Evolutionary conservation across 148 eudicot species (phyloP), one percentile per base, ranked within the genome.

Genomic region (Diospyros lotus): DNA sequence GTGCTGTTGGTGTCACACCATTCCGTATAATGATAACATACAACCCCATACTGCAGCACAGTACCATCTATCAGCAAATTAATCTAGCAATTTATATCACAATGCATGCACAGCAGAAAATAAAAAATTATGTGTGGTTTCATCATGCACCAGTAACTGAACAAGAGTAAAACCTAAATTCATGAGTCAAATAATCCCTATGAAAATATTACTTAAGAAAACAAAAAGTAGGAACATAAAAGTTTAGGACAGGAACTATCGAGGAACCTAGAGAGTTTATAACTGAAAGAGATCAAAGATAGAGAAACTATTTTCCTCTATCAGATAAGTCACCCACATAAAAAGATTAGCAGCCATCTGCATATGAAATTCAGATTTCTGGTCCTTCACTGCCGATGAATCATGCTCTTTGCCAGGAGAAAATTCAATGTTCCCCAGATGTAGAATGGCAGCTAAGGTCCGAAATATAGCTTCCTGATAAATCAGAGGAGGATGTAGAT

Each of bases 391-490:
- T 45, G 76, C 86, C 68, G 99, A 95, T 9, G 97, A 92, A 75
- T 95, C 99, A 64, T 95, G 89, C 86, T 95, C 99, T 86, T 89
- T 93, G 53, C 99, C 99, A 13, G 91, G 96, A 75, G 96, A 88
- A 82, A 95, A 95, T 42, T 90, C 94, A 59, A 93, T 75, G 78
- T 95, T 95, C 54, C 99, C 99, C 82, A 95, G 82, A 82, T 95
- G 99, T 63, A 95, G 81, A 77, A 95, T 91, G 62, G 90, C 99
- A 80, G 99, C 99, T 88, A 95, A 83, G n/a, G 96, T 86, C 69
- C 99, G 88, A 78, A 95, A 95, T 80, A 95, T 95, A 17, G 99
- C 91, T 84, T 93, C 97, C 99, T 95, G 83, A 69, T n/a, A 64
- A 62, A 64, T 73, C 38, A 13, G 18, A n/a, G 39, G 51, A 15